Conservation (phyloP, 2,329 filamentous ascomycete genomes). For the Calonectria pauciramosa region DNA sequence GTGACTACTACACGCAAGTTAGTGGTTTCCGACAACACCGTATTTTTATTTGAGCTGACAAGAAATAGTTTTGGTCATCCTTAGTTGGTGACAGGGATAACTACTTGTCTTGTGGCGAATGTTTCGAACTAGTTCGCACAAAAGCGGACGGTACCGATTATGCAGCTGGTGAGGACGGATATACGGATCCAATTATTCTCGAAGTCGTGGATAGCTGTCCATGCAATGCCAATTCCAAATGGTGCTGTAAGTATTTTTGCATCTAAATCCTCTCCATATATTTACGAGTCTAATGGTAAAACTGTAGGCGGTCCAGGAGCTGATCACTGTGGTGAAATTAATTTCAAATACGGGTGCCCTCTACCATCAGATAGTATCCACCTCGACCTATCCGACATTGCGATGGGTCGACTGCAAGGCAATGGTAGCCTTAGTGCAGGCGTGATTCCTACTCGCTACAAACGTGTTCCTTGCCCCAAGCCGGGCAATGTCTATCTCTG, state of each 20-base stretch:
- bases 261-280: not conserved
- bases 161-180: slow-evolving; percentile 2
- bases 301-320: slow-evolving; percentile 10
- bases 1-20: slow-evolving; percentile 21
- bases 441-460: slow-evolving; percentile 18
- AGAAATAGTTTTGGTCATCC: slow-evolving; percentile 12
- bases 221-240: slow-evolving; percentile 19
- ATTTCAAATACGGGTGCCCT: slow-evolving; percentile 20
- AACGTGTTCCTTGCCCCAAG: slow-evolving; percentile 14
- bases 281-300: not conserved
- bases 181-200: slow-evolving; percentile 15
- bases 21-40: not conserved
- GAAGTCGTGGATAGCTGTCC: slow-evolving; percentile 19
- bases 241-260: slow-evolving; percentile 17
- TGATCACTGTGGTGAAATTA: slow-evolving; percentile 18
- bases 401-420: slow-evolving; percentile 16
- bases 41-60: not conserved
- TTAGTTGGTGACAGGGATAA: slow-evolving; percentile 10
- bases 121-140: slow-evolving; percentile 17
- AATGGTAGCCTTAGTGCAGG: slow-evolving; percentile 8
- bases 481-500: slow-evolving; percentile 20
- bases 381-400: slow-evolving; percentile 19
- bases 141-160: slow-evolving; percentile 14
- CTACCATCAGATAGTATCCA: slow-evolving; percentile 18
- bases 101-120: slow-evolving; percentile 18